Base-by-base conservation (phyloP, 345 rosid genomes). In the Eucalyptus pauciflora region DNA sequence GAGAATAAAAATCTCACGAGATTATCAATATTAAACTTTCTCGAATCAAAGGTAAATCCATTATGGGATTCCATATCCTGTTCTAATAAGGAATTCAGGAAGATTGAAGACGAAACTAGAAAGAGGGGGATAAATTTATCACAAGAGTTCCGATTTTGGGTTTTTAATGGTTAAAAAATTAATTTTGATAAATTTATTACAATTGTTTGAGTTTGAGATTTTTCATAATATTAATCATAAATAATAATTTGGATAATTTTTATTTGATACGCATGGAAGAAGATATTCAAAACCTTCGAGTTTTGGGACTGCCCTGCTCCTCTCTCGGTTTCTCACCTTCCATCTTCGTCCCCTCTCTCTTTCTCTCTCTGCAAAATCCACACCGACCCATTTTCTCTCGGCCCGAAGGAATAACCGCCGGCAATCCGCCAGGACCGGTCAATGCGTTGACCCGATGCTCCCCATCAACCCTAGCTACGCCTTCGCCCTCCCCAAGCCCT, bases 401-500 rank as follows among this genome's bases (percentile, higher is more conserved):
- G 48, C 27, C 46, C 85, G 29, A 41, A 20, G 24, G 48, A 20
- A 3, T 22, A 33, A 71, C 48, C 48, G 15, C 29, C 48, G 85
- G 46, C 81, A 8, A 5, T 41, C 85, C 48, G 18, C 85, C 27
- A 11, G 3, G 11, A 8, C 83, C 15, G 48, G 48, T 76, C 85
- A 76, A 76, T 76, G 85, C 48, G 48, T 76, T 18, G 16, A 92
- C 91, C 69, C 89, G 89, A 97, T 97, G 98, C 93, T 94, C 91
- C 91, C 94, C 89, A 87, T 93, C 88, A 94, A 88, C 92, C 96
- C 95, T 62, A 92, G 87, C 96, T 60, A 88, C 64, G 20, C 89
- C 87, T 86, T 93, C 87, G 87, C 91, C 93, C 87, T 92, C 88
- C 88, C 95, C 20, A 92, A 90, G 45, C 89, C 96, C 91, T 67